phyloP scores from a whole-genome alignment of 208 protist genomes.

The Porcisia deanei region DNA sequence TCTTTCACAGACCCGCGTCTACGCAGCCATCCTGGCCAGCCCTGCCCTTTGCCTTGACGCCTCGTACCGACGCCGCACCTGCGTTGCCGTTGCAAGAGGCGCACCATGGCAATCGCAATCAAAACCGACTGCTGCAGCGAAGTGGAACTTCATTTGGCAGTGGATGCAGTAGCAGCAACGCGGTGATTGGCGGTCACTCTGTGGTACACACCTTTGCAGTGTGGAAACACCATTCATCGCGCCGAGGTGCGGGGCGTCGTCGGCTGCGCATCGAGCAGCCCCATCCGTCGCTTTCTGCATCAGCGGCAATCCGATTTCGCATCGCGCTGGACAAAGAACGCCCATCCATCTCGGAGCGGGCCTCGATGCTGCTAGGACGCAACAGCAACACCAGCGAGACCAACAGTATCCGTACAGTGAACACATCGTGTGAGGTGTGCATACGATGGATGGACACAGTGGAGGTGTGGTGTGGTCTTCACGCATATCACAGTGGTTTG shows the following conservation, averaged over 20 bases:
- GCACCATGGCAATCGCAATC: neutral
- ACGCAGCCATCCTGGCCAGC: neutral
- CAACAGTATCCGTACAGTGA: neutral
- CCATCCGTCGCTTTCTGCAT: neutral
- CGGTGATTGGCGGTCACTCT: neutral
- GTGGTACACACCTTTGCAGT: slow-evolving; percentile 28
- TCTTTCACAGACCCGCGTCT: slow-evolving; percentile 9
- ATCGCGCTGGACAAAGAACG: slow-evolving; percentile 22
- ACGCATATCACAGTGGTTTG: slow-evolving; percentile 50
- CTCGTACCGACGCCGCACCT: neutral
- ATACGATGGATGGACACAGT: slow-evolving; percentile 35
- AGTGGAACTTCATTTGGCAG: neutral
- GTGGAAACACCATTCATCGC: slow-evolving; percentile 68
- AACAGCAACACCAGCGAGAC: neutral
- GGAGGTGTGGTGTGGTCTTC: slow-evolving; percentile 43
- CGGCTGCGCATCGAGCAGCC: slow-evolving; percentile 25
- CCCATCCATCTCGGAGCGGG: slow-evolving; percentile 2
- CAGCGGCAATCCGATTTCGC: slow-evolving; percentile 6
- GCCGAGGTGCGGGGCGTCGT: slow-evolving; percentile 42
- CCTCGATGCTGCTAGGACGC: slow-evolving; percentile 1
- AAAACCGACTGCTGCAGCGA: neutral
- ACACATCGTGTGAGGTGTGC: slow-evolving; percentile 26
- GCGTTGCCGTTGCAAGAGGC: slow-evolving; percentile 15
- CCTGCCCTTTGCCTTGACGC: slow-evolving; percentile 1
- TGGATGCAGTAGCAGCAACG: neutral